Evolutionary conservation across 176 grass and related monocot species (phyloP).

Genomic region (Carex littledalei): DNA sequence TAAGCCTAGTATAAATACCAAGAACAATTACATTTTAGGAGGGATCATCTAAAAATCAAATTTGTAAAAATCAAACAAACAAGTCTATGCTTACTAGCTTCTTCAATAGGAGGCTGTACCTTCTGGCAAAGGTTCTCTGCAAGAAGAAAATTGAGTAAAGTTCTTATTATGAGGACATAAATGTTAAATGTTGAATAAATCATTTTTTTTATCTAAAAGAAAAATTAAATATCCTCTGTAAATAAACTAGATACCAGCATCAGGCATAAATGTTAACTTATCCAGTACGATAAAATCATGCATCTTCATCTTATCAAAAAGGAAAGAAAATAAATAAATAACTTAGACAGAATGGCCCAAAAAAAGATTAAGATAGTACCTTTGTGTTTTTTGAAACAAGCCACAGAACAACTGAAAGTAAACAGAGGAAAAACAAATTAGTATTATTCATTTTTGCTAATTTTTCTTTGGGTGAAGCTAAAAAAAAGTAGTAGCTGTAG

Average conservation of each 20-base stretch:
- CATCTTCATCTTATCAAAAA: neutral
- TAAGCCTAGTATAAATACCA: neutral
- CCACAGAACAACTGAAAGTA: conserved; percentile 77
- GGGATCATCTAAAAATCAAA: neutral
- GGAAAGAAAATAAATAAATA: neutral
- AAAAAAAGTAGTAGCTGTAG: neutral
- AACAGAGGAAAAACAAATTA: conserved; percentile 19
- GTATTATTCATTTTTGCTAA: neutral
- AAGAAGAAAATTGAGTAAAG: conserved; percentile 24
- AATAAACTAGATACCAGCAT: neutral
- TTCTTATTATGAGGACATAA: neutral
- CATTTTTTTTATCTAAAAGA: neutral
- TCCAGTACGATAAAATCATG: neutral
- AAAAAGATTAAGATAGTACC: conserved; percentile 35
- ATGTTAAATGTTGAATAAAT: no score
- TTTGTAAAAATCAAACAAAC: neutral
- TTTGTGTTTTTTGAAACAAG: conserved; percentile 97
- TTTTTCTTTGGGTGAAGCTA: neutral
- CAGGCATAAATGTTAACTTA: neutral
- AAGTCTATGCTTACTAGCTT: conserved; percentile 8
- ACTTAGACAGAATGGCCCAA: neutral
- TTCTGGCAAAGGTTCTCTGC: conserved; percentile 59
- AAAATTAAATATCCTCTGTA: neutral
- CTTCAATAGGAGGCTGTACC: conserved; percentile 31
- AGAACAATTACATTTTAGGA: neutral